Base-by-base conservation (phyloP, 106 monocot genomes). In the Xerophyta viscosa region DNA sequence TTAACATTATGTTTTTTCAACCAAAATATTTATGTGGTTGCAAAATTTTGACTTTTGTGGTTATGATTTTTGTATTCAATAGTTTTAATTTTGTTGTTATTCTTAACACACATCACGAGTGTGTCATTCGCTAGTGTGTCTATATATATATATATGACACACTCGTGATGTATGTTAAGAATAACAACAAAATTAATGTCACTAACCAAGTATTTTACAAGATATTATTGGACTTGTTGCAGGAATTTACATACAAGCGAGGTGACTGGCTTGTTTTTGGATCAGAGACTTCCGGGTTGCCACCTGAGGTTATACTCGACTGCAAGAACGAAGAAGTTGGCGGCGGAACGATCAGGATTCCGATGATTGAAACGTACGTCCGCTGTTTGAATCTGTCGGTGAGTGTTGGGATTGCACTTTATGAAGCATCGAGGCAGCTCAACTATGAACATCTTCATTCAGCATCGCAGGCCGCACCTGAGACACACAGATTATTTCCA, bases 201-300 rank as follows among this genome's bases (percentile, higher is more conserved):
- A n/a, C n/a, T n/a, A n/a, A n/a, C n/a, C n/a, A n/a, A n/a, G n/a
- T n/a, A n/a, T n/a, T n/a, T n/a, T n/a, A n/a, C n/a, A n/a, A n/a
- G n/a, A n/a, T n/a, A n/a, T n/a, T n/a, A n/a, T n/a, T 33, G 5
- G 5, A 33, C 33, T 6, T 33, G 14, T 61, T 56, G 4, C 62
- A 96, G 96, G 98, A 90, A 27, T 77, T 90, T 57, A 58, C 70
- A 2, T 98, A 98, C 66, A 77, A 59, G 41, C 55, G 42, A 52
- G 98, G 98, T 6, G 98, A 98, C 36, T 98, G 98, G 98, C 64
- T 98, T 26, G 90, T 98, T 8, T 98, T 98, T 58, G 98, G 98
- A 5, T 98, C 98, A 4, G 98, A 98, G 29, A 90, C 86, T 17
- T 67, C 72, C 33, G 98, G 98, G 13, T 63, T 98, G 18, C 82